Conservation (phyloP, 2,329 filamentous ascomycete genomes). For the Scedosporium boydii region DNA sequence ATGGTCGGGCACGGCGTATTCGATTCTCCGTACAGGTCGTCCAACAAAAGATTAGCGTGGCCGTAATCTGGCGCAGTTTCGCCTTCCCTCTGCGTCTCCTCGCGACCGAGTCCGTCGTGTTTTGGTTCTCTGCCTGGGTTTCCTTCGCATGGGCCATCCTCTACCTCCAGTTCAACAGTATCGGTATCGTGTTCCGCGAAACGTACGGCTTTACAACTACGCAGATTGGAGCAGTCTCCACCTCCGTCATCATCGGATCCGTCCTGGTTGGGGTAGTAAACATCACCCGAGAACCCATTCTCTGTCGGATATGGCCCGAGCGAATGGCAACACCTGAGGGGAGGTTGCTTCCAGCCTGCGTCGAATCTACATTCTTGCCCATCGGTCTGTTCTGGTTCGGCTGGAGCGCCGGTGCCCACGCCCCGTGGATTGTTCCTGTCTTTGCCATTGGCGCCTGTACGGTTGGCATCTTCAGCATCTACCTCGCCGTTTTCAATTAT, state of each 20-base stretch:
- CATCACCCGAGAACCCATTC: slow-evolving; percentile 45
- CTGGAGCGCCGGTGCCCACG: slow-evolving; percentile 42
- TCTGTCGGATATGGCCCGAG: slow-evolving; percentile 34
- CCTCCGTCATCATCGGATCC: slow-evolving; percentile 26
- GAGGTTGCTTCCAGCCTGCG: slow-evolving; percentile 53
- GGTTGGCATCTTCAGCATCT: slow-evolving; percentile 60
- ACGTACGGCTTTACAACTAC: slow-evolving; percentile 51
- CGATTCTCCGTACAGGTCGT: slow-evolving; percentile 8
- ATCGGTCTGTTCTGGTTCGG: slow-evolving; percentile 63
- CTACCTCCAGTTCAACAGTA: slow-evolving; percentile 47
- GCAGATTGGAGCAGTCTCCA: slow-evolving; percentile 54
- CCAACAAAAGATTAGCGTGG: slow-evolving; percentile 12
- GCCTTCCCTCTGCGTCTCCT: slow-evolving; percentile 32
- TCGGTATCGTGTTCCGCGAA: slow-evolving; percentile 56
- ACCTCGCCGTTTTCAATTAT: slow-evolving; percentile 61
- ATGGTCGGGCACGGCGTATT: neutral
- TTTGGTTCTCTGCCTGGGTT: slow-evolving; percentile 61
- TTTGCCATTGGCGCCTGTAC: slow-evolving; percentile 54
- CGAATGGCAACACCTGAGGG: slow-evolving; percentile 39
- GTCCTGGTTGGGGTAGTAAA: slow-evolving; percentile 44
- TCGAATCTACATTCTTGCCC: slow-evolving; percentile 52
- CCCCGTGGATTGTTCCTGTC: slow-evolving; percentile 55
- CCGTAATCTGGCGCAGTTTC: slow-evolving; percentile 18
- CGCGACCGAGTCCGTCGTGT: slow-evolving; percentile 49
- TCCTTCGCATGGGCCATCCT: slow-evolving; percentile 63